These are phyloP conservation scores for Ichthyophthirius multifiliis DNA, from an alignment of 169 alveolate species.

Conservation along the genomic window DNA sequence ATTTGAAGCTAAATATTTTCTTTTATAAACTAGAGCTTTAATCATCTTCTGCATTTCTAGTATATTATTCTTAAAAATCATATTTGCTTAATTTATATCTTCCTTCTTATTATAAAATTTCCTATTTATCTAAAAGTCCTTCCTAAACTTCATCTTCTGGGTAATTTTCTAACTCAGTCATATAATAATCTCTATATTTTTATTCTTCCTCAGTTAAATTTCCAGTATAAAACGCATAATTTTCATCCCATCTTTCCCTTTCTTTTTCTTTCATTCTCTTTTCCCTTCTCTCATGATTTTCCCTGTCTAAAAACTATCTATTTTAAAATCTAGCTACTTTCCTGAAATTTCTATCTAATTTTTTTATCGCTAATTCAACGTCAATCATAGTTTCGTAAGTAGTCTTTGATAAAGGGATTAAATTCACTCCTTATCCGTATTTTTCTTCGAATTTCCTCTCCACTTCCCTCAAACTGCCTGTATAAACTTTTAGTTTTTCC, in stretches of 20 bases:
- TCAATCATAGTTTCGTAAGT: slow-evolving; percentile 55
- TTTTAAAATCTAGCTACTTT: slow-evolving; percentile 56
- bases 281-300: slow-evolving; percentile 79
- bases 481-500: slow-evolving; percentile 50
- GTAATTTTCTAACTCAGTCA: slow-evolving; percentile 63
- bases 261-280: slow-evolving; percentile 70
- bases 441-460: slow-evolving; percentile 32
- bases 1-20: slow-evolving; percentile 63
- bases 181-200: slow-evolving; percentile 66
- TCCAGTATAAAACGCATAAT: slow-evolving; percentile 62
- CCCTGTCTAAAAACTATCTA: slow-evolving; percentile 60
- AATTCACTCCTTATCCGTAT: slow-evolving; percentile 23
- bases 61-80: slow-evolving; percentile 61
- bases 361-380: slow-evolving; percentile 59
- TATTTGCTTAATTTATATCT: slow-evolving; percentile 42
- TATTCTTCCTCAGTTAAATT: slow-evolving; percentile 72
- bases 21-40: slow-evolving; percentile 43
- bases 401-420: slow-evolving; percentile 38
- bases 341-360: slow-evolving; percentile 65
- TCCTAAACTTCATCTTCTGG: slow-evolving; percentile 61
- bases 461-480: slow-evolving; percentile 35
- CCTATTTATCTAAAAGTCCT: slow-evolving; percentile 44
- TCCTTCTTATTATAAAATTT: slow-evolving; percentile 43
- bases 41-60: slow-evolving; percentile 44
- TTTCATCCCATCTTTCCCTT: slow-evolving; percentile 64